These are phyloP conservation scores for Moricandia arvensis DNA, from an alignment of 345 rosid species.

Conservation along the genomic window DNA sequence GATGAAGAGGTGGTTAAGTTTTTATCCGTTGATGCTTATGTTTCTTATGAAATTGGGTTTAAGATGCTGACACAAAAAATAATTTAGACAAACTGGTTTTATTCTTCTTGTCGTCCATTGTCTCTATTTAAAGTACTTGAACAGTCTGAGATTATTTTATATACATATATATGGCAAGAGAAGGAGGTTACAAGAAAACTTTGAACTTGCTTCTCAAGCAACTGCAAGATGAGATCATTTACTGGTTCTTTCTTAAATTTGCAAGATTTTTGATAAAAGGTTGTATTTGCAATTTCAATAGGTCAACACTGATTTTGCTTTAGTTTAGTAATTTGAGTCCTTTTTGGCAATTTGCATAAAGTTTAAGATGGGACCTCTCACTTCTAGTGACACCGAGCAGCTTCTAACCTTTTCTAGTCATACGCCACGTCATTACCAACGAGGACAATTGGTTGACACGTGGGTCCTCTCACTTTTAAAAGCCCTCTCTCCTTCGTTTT, in stretches of 20 bases:
- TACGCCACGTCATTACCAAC: slow-evolving; percentile 19
- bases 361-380: background rate
- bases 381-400: slow-evolving; percentile 25
- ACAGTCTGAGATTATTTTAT: background rate
- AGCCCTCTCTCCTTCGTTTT: background rate
- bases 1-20: slow-evolving; percentile 28
- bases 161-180: background rate
- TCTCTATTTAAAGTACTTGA: background rate
- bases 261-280: background rate
- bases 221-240: background rate
- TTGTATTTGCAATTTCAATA: background rate
- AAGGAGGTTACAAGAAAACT: background rate
- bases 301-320: background rate
- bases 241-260: background rate
- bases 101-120: background rate
- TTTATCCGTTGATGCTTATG: slow-evolving; percentile 29
- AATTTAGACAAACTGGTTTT: background rate
- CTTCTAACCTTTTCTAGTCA: slow-evolving; percentile 21
- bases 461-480: background rate
- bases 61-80: slow-evolving; percentile 6
- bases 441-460: background rate
- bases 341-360: background rate
- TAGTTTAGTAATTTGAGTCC: background rate
- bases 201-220: background rate
- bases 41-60: slow-evolving; percentile 24